A percentile compares a stretch with the other conserved stretches of the same genome.
Conservation (phyloP, 2,329 filamentous ascomycete species). For the Venturia carpophila region DNA sequence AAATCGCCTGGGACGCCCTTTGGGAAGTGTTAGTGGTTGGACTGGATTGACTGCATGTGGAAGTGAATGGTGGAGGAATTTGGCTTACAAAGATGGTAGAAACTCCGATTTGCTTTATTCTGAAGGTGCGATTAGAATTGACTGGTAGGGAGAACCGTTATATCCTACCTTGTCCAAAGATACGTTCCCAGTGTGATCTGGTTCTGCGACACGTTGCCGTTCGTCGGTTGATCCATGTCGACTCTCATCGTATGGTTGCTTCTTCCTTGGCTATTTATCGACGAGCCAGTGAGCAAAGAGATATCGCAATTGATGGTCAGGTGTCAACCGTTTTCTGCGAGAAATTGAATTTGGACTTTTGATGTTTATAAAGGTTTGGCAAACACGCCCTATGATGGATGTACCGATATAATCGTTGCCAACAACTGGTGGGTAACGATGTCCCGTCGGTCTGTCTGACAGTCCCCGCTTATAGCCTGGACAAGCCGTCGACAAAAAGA, state of each 20-base stretch:
- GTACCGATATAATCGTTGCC: neutral
- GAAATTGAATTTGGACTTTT: neutral
- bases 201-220: neutral
- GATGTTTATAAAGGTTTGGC: neutral
- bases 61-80: neutral
- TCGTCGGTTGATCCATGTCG: neutral
- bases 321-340: neutral
- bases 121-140: slow-evolving; percentile 14
- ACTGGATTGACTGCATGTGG: neutral
- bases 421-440: neutral
- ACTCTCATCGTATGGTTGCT: slow-evolving; percentile 1
- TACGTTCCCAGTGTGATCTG: slow-evolving; percentile 28
- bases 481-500: neutral
- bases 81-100: slow-evolving; percentile 32
- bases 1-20: slow-evolving; percentile 40
- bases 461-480: neutral
- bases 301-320: neutral
- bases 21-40: neutral
- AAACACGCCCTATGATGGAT: slow-evolving; percentile 1
- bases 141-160: neutral
- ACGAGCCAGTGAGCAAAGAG: neutral
- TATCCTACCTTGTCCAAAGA: slow-evolving; percentile 32
- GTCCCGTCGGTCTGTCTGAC: neutral
- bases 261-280: neutral
- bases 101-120: slow-evolving; percentile 35